Percentiles rank a stretch among this genome's conserved stretches.
These are phyloP conservation scores for Erythrophleum fordii DNA, from an alignment of 306 rosid species.

Conservation along the genomic window DNA sequence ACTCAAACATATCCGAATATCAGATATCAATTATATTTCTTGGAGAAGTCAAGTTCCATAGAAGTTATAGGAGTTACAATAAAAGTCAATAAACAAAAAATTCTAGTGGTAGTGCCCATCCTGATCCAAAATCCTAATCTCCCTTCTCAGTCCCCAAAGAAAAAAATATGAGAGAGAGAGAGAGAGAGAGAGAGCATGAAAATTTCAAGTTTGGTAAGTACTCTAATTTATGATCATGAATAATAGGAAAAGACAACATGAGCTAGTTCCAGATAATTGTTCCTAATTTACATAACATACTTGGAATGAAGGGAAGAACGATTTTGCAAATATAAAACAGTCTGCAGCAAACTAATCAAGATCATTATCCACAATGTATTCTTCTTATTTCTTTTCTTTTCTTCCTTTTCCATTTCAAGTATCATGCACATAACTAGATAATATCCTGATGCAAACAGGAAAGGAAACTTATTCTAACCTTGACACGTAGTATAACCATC, in stretches of 20 bases:
- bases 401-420: conserved; percentile 5
- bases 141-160: neutral
- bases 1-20: neutral
- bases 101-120: neutral
- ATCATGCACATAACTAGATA: conserved; percentile 2
- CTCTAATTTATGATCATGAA: neutral
- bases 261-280: neutral
- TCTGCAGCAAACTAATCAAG: neutral
- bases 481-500: conserved; percentile 91
- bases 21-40: neutral
- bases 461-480: conserved; percentile 57
- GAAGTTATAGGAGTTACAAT: neutral
- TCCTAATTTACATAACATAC: neutral
- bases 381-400: neutral
- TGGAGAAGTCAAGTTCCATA: neutral
- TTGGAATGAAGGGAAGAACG: neutral
- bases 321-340: neutral
- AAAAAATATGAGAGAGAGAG: neutral
- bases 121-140: neutral
- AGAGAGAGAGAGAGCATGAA: neutral
- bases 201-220: neutral
- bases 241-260: neutral
- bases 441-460: conserved; percentile 8
- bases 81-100: neutral
- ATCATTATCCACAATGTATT: neutral